These are phyloP conservation scores for Amphibolis antarctica DNA, from an alignment of 106 monocot species.

Conservation along the genomic window DNA sequence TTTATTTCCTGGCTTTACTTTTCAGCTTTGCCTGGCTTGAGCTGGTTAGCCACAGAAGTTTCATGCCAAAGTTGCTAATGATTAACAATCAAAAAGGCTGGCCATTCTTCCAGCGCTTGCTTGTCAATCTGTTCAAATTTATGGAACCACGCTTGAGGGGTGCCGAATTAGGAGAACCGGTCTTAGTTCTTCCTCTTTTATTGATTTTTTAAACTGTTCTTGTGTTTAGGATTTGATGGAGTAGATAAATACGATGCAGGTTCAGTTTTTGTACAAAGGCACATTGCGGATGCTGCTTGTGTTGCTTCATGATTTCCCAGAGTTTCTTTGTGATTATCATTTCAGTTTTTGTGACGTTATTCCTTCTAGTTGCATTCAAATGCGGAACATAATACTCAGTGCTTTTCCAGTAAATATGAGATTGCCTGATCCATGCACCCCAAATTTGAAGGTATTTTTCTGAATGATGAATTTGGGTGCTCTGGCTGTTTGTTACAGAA, in stretches of 20 bases:
- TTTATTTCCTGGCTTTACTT: slow-evolving; percentile 1
- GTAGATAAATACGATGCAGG: slow-evolving; percentile 18
- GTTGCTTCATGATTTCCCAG: slow-evolving; percentile 91
- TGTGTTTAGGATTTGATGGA: neutral
- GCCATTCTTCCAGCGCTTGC: slow-evolving; percentile 81
- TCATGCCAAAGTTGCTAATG: slow-evolving; percentile 80
- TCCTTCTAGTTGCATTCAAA: slow-evolving; percentile 85
- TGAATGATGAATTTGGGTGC: neutral
- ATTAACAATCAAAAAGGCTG: slow-evolving; percentile 68
- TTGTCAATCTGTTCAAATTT: slow-evolving; percentile 89
- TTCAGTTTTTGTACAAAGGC: slow-evolving; percentile 77
- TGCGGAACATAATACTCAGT: slow-evolving; percentile 97
- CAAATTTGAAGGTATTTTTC: slow-evolving; percentile 66
- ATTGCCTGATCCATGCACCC: slow-evolving; percentile 88
- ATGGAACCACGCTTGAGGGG: slow-evolving; percentile 90
- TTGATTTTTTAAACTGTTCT: neutral
- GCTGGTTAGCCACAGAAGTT: slow-evolving; percentile 84
- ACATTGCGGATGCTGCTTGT: slow-evolving; percentile 85
- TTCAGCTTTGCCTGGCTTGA: slow-evolving; percentile 98
- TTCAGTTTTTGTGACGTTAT: slow-evolving; percentile 99
- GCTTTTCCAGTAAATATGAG: slow-evolving; percentile 96
- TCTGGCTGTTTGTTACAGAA: neutral
- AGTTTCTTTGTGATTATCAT: slow-evolving; percentile 93
- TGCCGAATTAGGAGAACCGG: slow-evolving; percentile 73
- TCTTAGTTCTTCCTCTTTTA: slow-evolving; percentile 17